Evolutionary conservation across 805 yeast genomes (phyloP).

Genomic region (Martiniozyma abietophila): DNA sequence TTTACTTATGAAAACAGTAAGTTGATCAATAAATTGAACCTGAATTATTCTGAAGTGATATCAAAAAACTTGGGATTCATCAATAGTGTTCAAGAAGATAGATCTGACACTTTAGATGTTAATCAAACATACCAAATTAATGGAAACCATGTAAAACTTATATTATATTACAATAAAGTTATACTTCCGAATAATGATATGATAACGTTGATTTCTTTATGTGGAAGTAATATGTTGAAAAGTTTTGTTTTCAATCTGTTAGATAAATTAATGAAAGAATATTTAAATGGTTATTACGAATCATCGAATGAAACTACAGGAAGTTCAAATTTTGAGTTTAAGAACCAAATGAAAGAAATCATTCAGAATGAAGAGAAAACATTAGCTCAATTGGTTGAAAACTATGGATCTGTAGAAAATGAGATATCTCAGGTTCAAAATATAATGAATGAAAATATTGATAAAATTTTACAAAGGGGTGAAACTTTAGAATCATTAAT

Average conservation of each 20-base stretch:
- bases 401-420: slow-evolving; percentile 28
- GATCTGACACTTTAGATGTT: slow-evolving; percentile 21
- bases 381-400: slow-evolving; percentile 30
- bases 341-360: slow-evolving; percentile 45
- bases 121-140: slow-evolving; percentile 16
- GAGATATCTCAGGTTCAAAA: slow-evolving; percentile 59
- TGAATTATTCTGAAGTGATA: slow-evolving; percentile 45
- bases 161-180: slow-evolving; percentile 42
- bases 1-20: too few species aligned
- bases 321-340: slow-evolving; percentile 34
- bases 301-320: slow-evolving; percentile 8
- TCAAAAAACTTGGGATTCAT: slow-evolving; percentile 47
- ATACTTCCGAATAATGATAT: slow-evolving; percentile 35
- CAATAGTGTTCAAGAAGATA: slow-evolving; percentile 34
- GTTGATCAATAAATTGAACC: too few species aligned
- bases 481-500: slow-evolving; percentile 66
- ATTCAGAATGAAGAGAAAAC: slow-evolving; percentile 45
- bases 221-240: slow-evolving; percentile 35
- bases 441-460: slow-evolving; percentile 66
- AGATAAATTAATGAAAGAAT: slow-evolving; percentile 43
- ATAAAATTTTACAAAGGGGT: slow-evolving; percentile 64
- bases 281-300: slow-evolving; percentile 20
- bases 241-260: slow-evolving; percentile 38
- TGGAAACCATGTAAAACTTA: slow-evolving; percentile 18
- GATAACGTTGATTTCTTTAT: slow-evolving; percentile 41